These are phyloP conservation scores for Fusarium anthophilum DNA, from an alignment of 2,329 filamentous ascomycete species.

Conservation along the genomic window DNA sequence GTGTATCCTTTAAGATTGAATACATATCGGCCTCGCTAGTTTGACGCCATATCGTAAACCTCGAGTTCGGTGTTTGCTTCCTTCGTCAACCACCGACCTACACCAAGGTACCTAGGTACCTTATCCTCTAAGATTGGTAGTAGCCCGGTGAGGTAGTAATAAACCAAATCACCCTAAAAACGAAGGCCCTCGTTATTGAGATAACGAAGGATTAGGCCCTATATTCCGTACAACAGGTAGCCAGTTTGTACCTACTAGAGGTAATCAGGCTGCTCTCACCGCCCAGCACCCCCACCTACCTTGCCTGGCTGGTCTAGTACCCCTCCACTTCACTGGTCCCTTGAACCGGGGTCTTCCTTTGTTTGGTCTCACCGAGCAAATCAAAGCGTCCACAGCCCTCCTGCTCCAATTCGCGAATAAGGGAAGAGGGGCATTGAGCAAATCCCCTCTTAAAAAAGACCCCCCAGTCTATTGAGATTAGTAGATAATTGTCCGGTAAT, in stretches of 20 bases:
- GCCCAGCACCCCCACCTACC: neutral
- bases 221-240: neutral
- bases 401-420: conserved; percentile 20
- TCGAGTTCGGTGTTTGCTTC: neutral
- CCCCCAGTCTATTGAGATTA: neutral
- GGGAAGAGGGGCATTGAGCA: conserved; percentile 39
- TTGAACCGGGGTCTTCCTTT: conserved; percentile 17
- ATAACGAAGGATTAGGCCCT: no score
- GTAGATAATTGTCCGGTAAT: conserved; percentile 27
- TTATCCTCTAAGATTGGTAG: neutral
- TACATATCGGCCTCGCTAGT: neutral
- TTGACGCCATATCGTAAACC: neutral
- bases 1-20: neutral
- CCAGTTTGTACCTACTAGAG: neutral
- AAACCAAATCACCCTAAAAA: no score
- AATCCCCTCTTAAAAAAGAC: conserved; percentile 1
- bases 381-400: conserved; percentile 12
- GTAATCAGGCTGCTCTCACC: neutral
- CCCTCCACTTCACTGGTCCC: neutral
- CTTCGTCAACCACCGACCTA: neutral
- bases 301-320: neutral
- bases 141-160: neutral
- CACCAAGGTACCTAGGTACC: neutral
- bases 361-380: conserved; percentile 40
- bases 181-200: no score